Conservation (phyloP, 768 basidiomycete genomes). For the Boletus vermiculosoides region DNA sequence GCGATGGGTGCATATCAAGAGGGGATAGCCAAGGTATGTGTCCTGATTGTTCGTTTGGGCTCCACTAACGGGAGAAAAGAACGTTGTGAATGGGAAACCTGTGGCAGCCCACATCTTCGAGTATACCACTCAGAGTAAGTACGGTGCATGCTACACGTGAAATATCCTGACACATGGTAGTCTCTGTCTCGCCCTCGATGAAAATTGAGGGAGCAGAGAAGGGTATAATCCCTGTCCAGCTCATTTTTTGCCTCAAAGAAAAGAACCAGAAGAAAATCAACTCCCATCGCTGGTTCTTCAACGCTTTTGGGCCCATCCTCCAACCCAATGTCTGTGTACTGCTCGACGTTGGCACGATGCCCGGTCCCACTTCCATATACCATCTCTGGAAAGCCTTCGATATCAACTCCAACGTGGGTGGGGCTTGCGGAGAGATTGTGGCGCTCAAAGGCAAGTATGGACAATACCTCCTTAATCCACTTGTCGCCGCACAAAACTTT, state of each 20-base stretch:
- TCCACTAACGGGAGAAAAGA: conserved; percentile 36
- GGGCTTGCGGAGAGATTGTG: conserved; percentile 96
- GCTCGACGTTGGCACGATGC: conserved; percentile 84
- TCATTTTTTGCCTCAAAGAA: conserved; percentile 91
- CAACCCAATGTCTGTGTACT: conserved; percentile 91
- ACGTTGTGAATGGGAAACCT: conserved; percentile 74
- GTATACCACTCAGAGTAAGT: conserved; percentile 84
- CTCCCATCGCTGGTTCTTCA: conserved; percentile 94
- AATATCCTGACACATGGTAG: conserved; percentile 37
- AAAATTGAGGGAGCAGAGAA: conserved; percentile 79
- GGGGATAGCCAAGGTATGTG: conserved; percentile 77
- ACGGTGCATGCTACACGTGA: neutral
- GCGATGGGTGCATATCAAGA: conserved; percentile 96
- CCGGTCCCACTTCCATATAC: conserved; percentile 85
- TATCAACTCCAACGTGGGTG: conserved; percentile 86
- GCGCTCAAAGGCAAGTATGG: conserved; percentile 86
- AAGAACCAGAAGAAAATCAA: conserved; percentile 97
- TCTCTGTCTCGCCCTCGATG: conserved; percentile 77
- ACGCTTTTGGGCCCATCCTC: conserved; percentile 79
- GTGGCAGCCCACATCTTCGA: conserved; percentile 92
- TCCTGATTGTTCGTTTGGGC: neutral
- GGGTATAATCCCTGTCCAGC: conserved; percentile 83
- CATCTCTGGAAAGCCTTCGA: conserved; percentile 96
- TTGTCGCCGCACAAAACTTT: conserved; percentile 90
- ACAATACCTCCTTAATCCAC: conserved; percentile 75